These are phyloP conservation scores for Tubosaeta sp. DNA, from an alignment of 768 basidiomycete species.

Conservation along the genomic window DNA sequence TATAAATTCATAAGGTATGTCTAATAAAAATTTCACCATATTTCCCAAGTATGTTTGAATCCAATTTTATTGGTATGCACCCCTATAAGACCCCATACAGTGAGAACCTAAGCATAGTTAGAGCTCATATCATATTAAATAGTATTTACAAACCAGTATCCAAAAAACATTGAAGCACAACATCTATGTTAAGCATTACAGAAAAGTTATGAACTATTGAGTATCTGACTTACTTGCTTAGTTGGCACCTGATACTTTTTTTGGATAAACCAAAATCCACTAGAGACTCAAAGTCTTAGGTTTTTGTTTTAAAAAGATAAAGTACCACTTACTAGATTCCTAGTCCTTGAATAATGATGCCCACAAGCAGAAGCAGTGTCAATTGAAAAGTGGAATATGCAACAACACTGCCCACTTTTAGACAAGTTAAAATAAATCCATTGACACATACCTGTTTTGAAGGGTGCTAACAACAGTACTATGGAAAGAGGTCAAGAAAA, in stretches of 20 bases:
- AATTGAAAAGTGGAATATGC: conserved; percentile 69
- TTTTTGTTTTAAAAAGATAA: background rate
- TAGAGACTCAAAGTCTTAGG: conserved; percentile 16
- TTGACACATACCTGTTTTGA: conserved; percentile 55
- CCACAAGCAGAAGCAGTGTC: conserved; percentile 62
- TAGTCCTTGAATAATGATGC: conserved; percentile 57
- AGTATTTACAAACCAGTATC: conserved; percentile 50
- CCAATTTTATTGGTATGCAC: conserved; percentile 70
- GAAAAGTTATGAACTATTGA: background rate
- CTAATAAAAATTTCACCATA: conserved; percentile 42
- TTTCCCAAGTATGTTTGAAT: conserved; percentile 82
- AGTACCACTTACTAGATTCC: conserved; percentile 58
- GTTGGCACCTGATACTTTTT: conserved; percentile 60
- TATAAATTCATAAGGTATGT: background rate
- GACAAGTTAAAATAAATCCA: background rate
- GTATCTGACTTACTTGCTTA: conserved; percentile 38
- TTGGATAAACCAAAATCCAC: conserved; percentile 66
- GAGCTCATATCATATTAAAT: background rate
- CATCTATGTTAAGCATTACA: conserved; percentile 44
- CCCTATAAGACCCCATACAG: conserved; percentile 75
- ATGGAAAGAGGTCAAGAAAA: conserved; percentile 1
- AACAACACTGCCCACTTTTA: conserved; percentile 46
- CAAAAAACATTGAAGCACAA: conserved; percentile 66
- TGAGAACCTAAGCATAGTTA: conserved; percentile 44
- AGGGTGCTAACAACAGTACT: conserved; percentile 70